phyloP scores from a whole-genome alignment of 331 rosid genomes.

The Saraca asoca region DNA sequence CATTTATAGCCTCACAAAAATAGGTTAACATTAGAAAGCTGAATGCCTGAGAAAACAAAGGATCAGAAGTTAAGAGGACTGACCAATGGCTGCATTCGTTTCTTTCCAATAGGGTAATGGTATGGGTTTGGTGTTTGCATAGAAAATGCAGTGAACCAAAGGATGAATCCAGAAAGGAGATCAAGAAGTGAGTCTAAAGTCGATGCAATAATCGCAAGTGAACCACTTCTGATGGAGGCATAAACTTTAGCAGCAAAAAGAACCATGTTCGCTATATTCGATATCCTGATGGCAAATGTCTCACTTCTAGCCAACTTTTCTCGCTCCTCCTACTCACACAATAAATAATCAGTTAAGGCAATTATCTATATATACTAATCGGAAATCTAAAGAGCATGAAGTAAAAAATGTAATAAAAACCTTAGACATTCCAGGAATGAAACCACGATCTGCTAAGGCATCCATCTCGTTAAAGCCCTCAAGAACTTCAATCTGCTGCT shows the following conservation, averaged over 20 bases:
- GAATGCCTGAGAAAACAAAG: slow-evolving; percentile 13
- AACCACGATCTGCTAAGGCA: slow-evolving; percentile 78
- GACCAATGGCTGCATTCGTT: slow-evolving; percentile 96
- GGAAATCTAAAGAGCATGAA: not conserved
- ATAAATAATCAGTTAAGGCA: slow-evolving; percentile 29
- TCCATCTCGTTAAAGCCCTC: slow-evolving; percentile 97
- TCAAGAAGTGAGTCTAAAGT: slow-evolving; percentile 96
- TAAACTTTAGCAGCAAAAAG: slow-evolving; percentile 89
- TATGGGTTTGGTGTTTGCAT: slow-evolving; percentile 97
- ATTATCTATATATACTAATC: slow-evolving; percentile 21
- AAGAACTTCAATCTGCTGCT: slow-evolving; percentile 93
- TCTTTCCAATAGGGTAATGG: slow-evolving; percentile 97
- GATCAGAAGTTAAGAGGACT: slow-evolving; percentile 24
- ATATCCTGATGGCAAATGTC: slow-evolving; percentile 87
- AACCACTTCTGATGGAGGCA: slow-evolving; percentile 88
- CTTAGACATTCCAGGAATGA: slow-evolving; percentile 89
- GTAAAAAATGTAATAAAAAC: slow-evolving; percentile 42
- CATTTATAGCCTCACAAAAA: not conserved
- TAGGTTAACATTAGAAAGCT: not conserved
- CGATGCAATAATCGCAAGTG: slow-evolving; percentile 94
- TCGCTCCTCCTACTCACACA: slow-evolving; percentile 70
- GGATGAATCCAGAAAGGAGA: slow-evolving; percentile 92
- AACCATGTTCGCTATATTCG: slow-evolving; percentile 89
- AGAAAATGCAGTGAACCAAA: slow-evolving; percentile 99
- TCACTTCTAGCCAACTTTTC: slow-evolving; percentile 87